phyloP scores from a whole-genome alignment of 352 stramenopile species.

The Globisporangium apiculatum region DNA sequence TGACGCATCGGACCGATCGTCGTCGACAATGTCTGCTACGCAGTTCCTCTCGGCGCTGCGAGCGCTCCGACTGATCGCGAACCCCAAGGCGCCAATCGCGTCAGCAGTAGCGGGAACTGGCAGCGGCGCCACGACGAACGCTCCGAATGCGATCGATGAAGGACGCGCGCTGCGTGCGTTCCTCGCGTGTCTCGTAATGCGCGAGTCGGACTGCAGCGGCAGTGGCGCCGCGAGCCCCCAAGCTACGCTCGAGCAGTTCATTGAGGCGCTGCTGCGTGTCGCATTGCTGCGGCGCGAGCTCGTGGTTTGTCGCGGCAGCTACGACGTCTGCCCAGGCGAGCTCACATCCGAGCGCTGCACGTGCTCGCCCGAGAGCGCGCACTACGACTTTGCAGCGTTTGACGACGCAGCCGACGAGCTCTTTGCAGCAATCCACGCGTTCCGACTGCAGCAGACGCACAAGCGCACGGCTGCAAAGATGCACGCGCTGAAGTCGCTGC shows the following conservation, averaged over 20 bases:
- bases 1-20: background rate
- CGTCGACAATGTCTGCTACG: slow-evolving; percentile 15
- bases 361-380: slow-evolving; percentile 17
- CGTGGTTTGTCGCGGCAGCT: slow-evolving; percentile 33
- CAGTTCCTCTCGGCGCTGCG: slow-evolving; percentile 27
- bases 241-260: slow-evolving; percentile 32
- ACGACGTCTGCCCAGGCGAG: slow-evolving; percentile 51
- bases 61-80: slow-evolving; percentile 22
- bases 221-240: slow-evolving; percentile 4
- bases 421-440: slow-evolving; percentile 26
- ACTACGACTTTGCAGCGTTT: slow-evolving; percentile 39
- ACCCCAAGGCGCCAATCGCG: background rate
- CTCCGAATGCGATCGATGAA: slow-evolving; percentile 29
- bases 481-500: slow-evolving; percentile 16
- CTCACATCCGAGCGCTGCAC: slow-evolving; percentile 36
- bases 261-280: slow-evolving; percentile 42
- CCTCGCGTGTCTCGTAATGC: slow-evolving; percentile 43
- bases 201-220: slow-evolving; percentile 11
- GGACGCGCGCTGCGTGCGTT: slow-evolving; percentile 47
- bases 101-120: background rate
- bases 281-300: slow-evolving; percentile 41
- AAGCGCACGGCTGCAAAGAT: slow-evolving; percentile 28
- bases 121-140: background rate
- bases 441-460: slow-evolving; percentile 18
- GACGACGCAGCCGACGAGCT: slow-evolving; percentile 37